phyloP scores from a whole-genome alignment of 805 yeast genomes.

The Candida peoriensis region DNA sequence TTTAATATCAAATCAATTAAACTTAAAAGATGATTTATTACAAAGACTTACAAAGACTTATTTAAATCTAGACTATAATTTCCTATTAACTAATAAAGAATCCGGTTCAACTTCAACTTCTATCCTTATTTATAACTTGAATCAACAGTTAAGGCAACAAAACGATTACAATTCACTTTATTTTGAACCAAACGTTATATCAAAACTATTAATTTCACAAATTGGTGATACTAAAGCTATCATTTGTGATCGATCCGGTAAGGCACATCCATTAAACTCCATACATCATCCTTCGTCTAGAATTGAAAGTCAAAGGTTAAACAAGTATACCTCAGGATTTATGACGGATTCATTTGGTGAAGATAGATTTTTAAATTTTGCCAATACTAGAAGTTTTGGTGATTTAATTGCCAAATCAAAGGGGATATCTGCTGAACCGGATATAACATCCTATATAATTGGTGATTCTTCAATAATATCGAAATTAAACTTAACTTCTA shows the following conservation, averaged over 20 bases:
- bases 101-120: constrained; percentile 74
- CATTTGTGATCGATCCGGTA: constrained; percentile 75
- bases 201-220: constrained; percentile 76
- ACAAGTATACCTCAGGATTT: constrained; percentile 56
- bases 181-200: constrained; percentile 58
- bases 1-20: constrained; percentile 6
- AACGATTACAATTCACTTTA: constrained; percentile 26
- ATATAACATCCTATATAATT: constrained; percentile 60
- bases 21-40: constrained; percentile 48
- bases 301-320: constrained; percentile 66
- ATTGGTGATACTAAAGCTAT: constrained; percentile 90
- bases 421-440: constrained; percentile 94
- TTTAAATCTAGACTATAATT: constrained; percentile 60
- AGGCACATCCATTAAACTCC: constrained; percentile 71
- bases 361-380: constrained; percentile 71
- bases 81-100: constrained; percentile 29
- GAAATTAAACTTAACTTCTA: constrained; percentile 11
- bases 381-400: constrained; percentile 94
- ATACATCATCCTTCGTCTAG: constrained; percentile 87
- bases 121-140: constrained; percentile 46
- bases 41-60: constrained; percentile 60
- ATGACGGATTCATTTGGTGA: constrained; percentile 92
- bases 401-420: constrained; percentile 73
- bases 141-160: constrained; percentile 9
- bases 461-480: constrained; percentile 50